Evolutionary conservation across 2,329 filamentous ascomycete species (phyloP), one percentile per base, ranked within the genome.

Genomic region (Botryosphaeria dothidea): DNA sequence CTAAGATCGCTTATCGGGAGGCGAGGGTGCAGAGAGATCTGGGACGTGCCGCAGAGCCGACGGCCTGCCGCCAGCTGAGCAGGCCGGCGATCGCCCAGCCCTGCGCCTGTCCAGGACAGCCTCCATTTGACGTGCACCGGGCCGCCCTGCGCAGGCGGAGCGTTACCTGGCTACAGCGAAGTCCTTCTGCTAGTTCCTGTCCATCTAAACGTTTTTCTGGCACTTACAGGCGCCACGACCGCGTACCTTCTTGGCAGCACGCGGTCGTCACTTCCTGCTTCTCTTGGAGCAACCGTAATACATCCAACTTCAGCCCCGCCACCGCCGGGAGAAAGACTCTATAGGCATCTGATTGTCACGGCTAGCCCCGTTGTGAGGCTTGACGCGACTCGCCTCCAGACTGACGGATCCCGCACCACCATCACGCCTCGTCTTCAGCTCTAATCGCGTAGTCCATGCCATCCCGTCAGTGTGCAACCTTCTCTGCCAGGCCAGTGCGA

Each of bases 1-100:
- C n/a, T n/a, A n/a, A n/a, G n/a, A n/a, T 57, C 54, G 54, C 36
- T 58, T 58, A 58, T 58, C 54, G 54, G 6, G 7, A 19, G 15
- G 31, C n/a, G 52, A 21, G 34, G 25, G 52, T 31, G 54, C 23
- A 17, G 6, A 11, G 23, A 43, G 36, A 58, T 43, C 54, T 58
- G 54, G 38, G 23, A 56, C 21, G 31, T 21, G 21, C n/a, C 19
- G 43, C n/a, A 23, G n/a, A 17, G 25, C 46, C 23, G 46, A 13
- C 46, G 9, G 23, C 3, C 46, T 49, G 46, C 23, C 46, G 23
- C 46, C 19, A 29, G 46, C 46, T 49, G 46, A 49, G 46, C 25
- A 4, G 11, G 31, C n/a, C 45, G 7, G 25, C 9, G 46, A 49
- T 49, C 46, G 46, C 46, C 36, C 36, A 6, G 36, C 36, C 36